Evolutionary conservation across 495 filamentous ascomycete species (phyloP), one percentile per base, ranked within the genome.

Genomic region (Endocarpon pusillum): DNA sequence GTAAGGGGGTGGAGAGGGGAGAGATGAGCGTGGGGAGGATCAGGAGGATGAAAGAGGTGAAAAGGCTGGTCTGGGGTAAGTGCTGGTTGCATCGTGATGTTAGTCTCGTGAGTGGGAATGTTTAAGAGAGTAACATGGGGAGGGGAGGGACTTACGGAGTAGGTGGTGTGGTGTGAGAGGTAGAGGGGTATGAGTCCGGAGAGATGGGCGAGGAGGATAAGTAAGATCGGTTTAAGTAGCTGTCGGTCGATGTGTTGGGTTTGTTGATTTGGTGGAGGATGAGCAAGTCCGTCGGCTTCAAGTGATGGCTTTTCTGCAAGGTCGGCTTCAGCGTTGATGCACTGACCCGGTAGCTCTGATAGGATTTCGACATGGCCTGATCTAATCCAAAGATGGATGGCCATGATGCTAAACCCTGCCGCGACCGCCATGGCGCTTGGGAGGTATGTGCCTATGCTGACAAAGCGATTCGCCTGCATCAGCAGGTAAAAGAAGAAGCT

Each of bases 401-500:
- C 81, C 64, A 82, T 91, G 58, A 97, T 86, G 14, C 81, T 92
- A 42, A 96, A 96, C 49, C 86, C 94, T 16, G 67, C 77, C 5
- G 91, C 91, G 36, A 97, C 68, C 19, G 94, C 56, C 91, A 97
- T 96, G 4, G 86, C 89, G 53, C 84, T 92, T 3, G 91, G 89
- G 3, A 97, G 62, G 46, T 97, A 97, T 1, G 89, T 97, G 14
- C 89, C 89, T 40, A 97, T 97, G 53, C 87, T 94, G 35, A 96
- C 91, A 53, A 96, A 97, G 5, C 85, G 71, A 34, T 89, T 77
- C 12, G 73, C 64, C 35, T 83, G 75, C 69, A 97, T 84, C 12
- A 97, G 69, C 17, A 97, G 59, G 53, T 97, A 97, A 59, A 97
- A 96, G 66, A 97, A 97, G 66, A 96, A 97, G 48, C 83, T 93